Conservation (phyloP, 108 stramenopile genomes). For the Nitzschia sp. region DNA sequence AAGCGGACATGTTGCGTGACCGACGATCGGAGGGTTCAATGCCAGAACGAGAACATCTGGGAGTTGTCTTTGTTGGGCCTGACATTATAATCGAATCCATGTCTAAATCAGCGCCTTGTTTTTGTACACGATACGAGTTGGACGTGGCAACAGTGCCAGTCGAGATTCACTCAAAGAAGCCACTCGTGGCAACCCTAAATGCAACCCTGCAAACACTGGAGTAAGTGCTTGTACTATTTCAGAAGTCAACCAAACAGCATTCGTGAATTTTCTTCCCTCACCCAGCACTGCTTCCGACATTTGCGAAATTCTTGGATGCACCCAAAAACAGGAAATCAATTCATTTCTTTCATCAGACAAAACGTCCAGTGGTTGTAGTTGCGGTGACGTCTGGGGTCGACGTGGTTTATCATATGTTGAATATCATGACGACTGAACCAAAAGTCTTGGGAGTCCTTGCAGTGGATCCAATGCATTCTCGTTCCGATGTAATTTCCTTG, state of each 20-base stretch:
- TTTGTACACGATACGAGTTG: not conserved
- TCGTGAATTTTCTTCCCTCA: too few species aligned
- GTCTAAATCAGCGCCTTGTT: not conserved
- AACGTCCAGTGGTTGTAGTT: not conserved
- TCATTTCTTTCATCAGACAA: not conserved
- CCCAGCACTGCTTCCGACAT: too few species aligned
- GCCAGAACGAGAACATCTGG: not conserved
- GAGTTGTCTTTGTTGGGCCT: slow-evolving; percentile 12
- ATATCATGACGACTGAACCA: not conserved
- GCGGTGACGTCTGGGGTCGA: not conserved
- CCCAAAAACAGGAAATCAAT: not conserved
- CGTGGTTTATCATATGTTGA: not conserved
- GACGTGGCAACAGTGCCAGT: not conserved
- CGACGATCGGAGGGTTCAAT: not conserved
- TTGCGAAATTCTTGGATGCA: too few species aligned
- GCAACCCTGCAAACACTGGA: not conserved
- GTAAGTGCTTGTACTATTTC: too few species aligned
- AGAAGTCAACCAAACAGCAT: too few species aligned
- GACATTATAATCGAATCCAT: not conserved
- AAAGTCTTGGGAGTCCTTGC: not conserved
- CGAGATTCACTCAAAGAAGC: not conserved
- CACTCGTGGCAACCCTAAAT: not conserved
- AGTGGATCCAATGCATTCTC: not conserved
- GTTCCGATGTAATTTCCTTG: not conserved
- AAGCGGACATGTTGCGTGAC: not conserved